phyloP scores from a whole-genome alignment of 352 stramenopile species.

The Globisporangium spinosum region DNA sequence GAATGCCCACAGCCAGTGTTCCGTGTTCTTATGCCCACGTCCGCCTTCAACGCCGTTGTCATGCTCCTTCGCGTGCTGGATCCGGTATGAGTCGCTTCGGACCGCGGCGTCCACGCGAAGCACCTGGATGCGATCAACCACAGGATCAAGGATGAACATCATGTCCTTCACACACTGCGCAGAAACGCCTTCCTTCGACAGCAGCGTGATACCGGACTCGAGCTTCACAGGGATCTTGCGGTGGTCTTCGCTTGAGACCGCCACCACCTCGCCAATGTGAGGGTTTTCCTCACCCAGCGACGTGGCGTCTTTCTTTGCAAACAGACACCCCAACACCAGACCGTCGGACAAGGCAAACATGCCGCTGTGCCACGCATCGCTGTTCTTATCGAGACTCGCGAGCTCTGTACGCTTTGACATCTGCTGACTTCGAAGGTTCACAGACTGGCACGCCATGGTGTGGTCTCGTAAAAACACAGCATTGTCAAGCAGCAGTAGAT shows the following conservation, averaged over 20 bases:
- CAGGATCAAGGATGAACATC: conserved; percentile 29
- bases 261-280: conserved; percentile 1
- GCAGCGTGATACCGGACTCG: conserved; percentile 9
- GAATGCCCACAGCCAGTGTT: conserved; percentile 17
- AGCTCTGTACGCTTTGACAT: conserved; percentile 25
- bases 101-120: conserved; percentile 27
- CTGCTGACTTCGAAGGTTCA: conserved; percentile 41
- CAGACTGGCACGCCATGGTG: conserved; percentile 31
- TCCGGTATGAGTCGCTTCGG: conserved; percentile 48
- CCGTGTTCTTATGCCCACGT: background rate
- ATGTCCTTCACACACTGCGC: conserved; percentile 26
- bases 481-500: conserved; percentile 13
- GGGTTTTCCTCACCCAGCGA: background rate
- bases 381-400: background rate
- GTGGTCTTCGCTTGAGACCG: conserved; percentile 29
- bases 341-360: conserved; percentile 27
- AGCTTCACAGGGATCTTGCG: conserved; percentile 25
- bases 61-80: conserved; percentile 23
- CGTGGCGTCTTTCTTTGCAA: conserved; percentile 3
- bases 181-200: conserved; percentile 10
- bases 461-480: conserved; percentile 28
- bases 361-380: conserved; percentile 1
- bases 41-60: background rate
- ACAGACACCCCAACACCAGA: conserved; percentile 22
- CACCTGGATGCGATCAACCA: conserved; percentile 16